phyloP scores from a whole-genome alignment of 192 early-diverging fungal genomes.

The Mortierella alpina region DNA sequence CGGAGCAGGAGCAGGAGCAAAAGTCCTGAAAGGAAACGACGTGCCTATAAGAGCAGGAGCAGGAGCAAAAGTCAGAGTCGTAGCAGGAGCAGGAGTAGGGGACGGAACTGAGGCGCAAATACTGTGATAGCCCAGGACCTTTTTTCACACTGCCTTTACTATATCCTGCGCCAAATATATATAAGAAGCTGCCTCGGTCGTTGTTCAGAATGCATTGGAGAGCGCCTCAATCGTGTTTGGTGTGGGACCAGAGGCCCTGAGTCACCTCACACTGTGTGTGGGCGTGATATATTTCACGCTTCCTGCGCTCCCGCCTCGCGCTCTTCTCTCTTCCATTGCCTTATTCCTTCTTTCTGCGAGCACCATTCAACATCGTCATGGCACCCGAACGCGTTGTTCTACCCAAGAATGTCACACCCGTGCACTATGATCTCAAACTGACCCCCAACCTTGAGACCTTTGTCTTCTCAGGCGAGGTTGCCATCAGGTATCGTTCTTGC shows the following conservation, averaged over 20 bases:
- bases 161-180: too few species aligned
- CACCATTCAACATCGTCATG: constrained; percentile 8
- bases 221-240: too few species aligned
- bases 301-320: background rate
- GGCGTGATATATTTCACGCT: background rate
- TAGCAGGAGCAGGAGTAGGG: constrained; percentile 7
- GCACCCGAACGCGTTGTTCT: constrained; percentile 73
- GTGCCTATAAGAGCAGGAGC: constrained; percentile 5
- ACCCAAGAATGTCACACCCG: constrained; percentile 84
- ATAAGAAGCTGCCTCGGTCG: too few species aligned
- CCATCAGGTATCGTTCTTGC: constrained; percentile 21
- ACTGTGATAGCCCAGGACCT: too few species aligned
- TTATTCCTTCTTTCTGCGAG: background rate
- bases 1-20: constrained; percentile 20
- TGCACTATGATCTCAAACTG: constrained; percentile 84
- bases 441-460: constrained; percentile 84
- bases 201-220: too few species aligned
- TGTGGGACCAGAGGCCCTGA: too few species aligned
- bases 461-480: constrained; percentile 71
- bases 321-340: background rate
- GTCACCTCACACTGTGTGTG: too few species aligned
- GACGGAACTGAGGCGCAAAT: background rate
- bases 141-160: too few species aligned
- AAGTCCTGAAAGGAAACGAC: constrained; percentile 29
- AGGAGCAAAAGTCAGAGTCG: background rate